Conservation (phyloP, 805 yeast species). For the Candida maesae region DNA sequence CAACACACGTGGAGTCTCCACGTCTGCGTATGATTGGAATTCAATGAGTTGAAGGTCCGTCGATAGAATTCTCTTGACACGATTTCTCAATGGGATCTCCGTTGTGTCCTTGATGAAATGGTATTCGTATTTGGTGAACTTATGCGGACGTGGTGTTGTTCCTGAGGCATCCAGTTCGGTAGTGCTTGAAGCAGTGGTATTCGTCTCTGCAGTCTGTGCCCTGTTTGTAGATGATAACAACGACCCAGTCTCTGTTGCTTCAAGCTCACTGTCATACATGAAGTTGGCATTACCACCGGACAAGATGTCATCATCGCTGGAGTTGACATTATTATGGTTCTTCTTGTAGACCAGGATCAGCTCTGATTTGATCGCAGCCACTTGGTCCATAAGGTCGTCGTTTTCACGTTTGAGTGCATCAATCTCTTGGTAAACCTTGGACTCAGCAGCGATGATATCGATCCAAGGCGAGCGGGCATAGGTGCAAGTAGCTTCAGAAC, state of each 20-base stretch:
- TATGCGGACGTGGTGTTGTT: not conserved
- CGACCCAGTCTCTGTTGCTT: slow-evolving; percentile 5
- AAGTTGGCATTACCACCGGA: slow-evolving; percentile 6
- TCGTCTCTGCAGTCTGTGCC: not conserved
- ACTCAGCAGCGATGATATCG: slow-evolving; percentile 19
- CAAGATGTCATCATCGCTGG: slow-evolving; percentile 11
- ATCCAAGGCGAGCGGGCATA: slow-evolving; percentile 24
- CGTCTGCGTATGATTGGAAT: slow-evolving; percentile 10
- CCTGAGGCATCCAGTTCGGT: not conserved
- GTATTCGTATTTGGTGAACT: slow-evolving; percentile 12
- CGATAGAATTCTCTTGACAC: slow-evolving; percentile 11
- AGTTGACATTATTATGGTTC: slow-evolving; percentile 11
- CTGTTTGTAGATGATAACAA: slow-evolving; percentile 1
- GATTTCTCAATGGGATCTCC: slow-evolving; percentile 15
- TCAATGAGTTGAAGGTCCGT: slow-evolving; percentile 6
- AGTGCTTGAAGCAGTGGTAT: not conserved
- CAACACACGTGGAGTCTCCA: slow-evolving; percentile 10
- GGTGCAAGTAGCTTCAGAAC: slow-evolving; percentile 11
- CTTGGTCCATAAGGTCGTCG: slow-evolving; percentile 16
- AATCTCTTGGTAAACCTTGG: slow-evolving; percentile 21
- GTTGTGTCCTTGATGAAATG: slow-evolving; percentile 19
- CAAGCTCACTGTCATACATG: slow-evolving; percentile 7
- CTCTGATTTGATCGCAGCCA: slow-evolving; percentile 14
- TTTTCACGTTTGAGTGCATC: slow-evolving; percentile 19
- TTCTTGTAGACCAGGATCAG: slow-evolving; percentile 14